A percentile compares a stretch with the other conserved stretches of the same genome.
Conservation (phyloP, 257 asterid genomes). For the Plantago elongata region DNA sequence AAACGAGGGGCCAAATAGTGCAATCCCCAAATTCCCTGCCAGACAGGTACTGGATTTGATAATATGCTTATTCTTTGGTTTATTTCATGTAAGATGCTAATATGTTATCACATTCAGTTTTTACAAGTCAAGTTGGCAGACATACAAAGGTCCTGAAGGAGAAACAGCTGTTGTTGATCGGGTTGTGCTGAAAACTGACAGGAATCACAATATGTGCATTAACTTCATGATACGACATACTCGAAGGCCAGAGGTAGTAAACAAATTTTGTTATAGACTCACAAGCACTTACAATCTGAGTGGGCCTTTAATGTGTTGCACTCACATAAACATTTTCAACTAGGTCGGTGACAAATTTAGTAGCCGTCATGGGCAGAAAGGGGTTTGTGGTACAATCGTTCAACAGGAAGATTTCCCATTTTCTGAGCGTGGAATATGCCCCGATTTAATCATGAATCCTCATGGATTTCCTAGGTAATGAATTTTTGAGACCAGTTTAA, state of each 20-base stretch:
- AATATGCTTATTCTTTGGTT: slow-evolving; percentile 7
- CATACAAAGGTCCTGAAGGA: slow-evolving; percentile 74
- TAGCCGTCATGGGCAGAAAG: slow-evolving; percentile 98
- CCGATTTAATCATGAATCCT: slow-evolving; percentile 98
- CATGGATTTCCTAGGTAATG: slow-evolving; percentile 94
- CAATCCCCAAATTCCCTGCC: slow-evolving; percentile 30
- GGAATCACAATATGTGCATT: slow-evolving; percentile 50
- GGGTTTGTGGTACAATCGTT: slow-evolving; percentile 92
- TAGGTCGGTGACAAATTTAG: slow-evolving; percentile 98
- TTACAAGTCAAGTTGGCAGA: slow-evolving; percentile 48
- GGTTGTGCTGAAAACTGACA: slow-evolving; percentile 74
- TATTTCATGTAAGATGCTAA: slow-evolving; percentile 9
- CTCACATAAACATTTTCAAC: slow-evolving; percentile 12
- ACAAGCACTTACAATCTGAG: slow-evolving; percentile 1
- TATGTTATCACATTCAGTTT: slow-evolving; percentile 36
- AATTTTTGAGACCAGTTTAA: slow-evolving; percentile 10
- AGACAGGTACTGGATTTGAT: slow-evolving; percentile 44
- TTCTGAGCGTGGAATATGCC: slow-evolving; percentile 95
- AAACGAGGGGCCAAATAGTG: slow-evolving; percentile 30
- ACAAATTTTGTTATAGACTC: slow-evolving; percentile 11
- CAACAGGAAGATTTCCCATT: slow-evolving; percentile 97
- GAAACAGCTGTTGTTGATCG: slow-evolving; percentile 78
- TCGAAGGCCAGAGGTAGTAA: slow-evolving; percentile 90
- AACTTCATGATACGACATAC: slow-evolving; percentile 90
- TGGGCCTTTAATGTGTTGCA: slow-evolving; percentile 1